Evolutionary conservation across 306 rosid genomes (phyloP).

Genomic region (Vigna mungo): DNA sequence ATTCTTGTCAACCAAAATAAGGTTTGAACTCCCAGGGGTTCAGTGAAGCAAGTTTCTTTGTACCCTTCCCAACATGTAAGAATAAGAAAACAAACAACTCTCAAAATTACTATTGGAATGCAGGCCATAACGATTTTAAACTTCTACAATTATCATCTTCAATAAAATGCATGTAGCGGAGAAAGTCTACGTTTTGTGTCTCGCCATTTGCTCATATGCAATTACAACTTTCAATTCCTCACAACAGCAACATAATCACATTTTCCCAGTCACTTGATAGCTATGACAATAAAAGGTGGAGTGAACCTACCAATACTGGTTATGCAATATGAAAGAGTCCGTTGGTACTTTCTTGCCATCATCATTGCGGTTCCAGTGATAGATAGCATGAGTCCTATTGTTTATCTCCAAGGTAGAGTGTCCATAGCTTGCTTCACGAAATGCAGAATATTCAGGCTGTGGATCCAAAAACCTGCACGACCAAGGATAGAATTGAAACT

Average conservation of each 20-base stretch:
- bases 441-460: conserved; percentile 95
- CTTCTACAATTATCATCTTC: neutral
- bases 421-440: conserved; percentile 95
- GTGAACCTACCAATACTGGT: conserved; percentile 83
- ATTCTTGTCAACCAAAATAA: conserved; percentile 29
- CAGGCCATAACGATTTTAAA: conserved; percentile 13
- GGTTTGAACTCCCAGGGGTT: neutral
- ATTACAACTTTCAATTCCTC: conserved; percentile 34
- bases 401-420: conserved; percentile 87
- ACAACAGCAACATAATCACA: conserved; percentile 24
- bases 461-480: conserved; percentile 76
- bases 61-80: conserved; percentile 1
- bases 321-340: conserved; percentile 73
- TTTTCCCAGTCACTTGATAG: conserved; percentile 2
- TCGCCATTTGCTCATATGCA: conserved; percentile 22
- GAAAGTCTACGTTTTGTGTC: conserved; percentile 16
- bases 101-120: neutral
- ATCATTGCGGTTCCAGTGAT: conserved; percentile 99
- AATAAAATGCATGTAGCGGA: conserved; percentile 10
- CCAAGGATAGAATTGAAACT: conserved; percentile 35
- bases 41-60: neutral
- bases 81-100: conserved; percentile 21
- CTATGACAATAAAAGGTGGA: conserved; percentile 34
- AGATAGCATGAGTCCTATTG: conserved; percentile 88
- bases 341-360: conserved; percentile 81